These are phyloP conservation scores for Wickerhamomyces ciferrii DNA, from an alignment of 805 yeast species.

Conservation along the genomic window DNA sequence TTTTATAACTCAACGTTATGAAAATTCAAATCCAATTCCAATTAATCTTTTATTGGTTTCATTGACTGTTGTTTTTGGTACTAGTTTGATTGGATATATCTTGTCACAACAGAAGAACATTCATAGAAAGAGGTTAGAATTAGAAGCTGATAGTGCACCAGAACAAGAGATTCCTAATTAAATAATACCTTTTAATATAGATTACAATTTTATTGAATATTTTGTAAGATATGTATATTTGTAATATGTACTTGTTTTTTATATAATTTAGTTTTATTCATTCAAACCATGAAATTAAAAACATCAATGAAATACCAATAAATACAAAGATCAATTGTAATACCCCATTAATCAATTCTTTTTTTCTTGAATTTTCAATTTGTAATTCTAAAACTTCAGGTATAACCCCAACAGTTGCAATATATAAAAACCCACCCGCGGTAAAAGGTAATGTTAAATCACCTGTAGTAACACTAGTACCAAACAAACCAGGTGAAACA, in stretches of 20 bases:
- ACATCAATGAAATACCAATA: conserved; percentile 57
- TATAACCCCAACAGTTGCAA: conserved; percentile 69
- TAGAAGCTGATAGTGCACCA: conserved; percentile 60
- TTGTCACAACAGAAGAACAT: conserved; percentile 33
- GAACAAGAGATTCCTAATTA: conserved; percentile 35
- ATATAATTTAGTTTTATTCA: background rate
- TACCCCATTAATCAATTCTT: conserved; percentile 34
- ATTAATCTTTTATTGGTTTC: conserved; percentile 53
- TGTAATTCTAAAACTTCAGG: conserved; percentile 58
- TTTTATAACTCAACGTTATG: conserved; percentile 57
- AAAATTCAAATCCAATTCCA: conserved; percentile 76
- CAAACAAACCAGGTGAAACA: conserved; percentile 35
- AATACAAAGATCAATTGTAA: conserved; percentile 44
- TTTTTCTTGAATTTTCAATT: conserved; percentile 26
- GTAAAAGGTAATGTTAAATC: conserved; percentile 65
- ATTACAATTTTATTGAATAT: background rate
- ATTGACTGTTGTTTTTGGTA: conserved; percentile 41
- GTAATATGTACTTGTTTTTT: background rate
- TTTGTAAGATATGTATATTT: background rate
- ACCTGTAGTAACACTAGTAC: conserved; percentile 43
- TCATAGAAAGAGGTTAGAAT: conserved; percentile 46
- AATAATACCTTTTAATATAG: too few species aligned
- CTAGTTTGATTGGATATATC: conserved; percentile 21
- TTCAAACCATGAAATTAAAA: conserved; percentile 27
- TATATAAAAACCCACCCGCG: conserved; percentile 72